phyloP scores from a whole-genome alignment of 108 stramenopile genomes.

The Cyclotella cryptica region DNA sequence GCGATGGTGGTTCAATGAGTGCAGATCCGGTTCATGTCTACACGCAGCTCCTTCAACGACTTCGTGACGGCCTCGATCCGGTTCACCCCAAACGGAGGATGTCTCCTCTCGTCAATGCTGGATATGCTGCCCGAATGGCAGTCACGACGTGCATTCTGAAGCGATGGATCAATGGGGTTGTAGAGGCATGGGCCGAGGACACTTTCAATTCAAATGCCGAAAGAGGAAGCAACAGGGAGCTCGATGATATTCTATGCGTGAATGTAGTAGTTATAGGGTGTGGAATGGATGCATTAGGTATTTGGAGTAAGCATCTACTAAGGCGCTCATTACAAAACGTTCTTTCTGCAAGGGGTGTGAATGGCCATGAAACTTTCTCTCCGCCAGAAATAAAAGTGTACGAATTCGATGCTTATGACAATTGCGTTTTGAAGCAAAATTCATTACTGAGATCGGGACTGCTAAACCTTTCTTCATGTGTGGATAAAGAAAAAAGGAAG shows the following conservation, averaged over 20 bases:
- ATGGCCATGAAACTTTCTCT: constrained; percentile 16
- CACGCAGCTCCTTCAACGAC: constrained; percentile 22
- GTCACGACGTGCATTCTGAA: constrained; percentile 52
- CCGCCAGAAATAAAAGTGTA: constrained; percentile 25
- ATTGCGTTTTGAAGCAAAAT: constrained; percentile 32
- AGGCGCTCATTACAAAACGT: background rate
- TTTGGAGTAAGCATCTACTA: constrained; percentile 64
- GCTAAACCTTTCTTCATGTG: background rate
- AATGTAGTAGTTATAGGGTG: constrained; percentile 76
- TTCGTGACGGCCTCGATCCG: constrained; percentile 7
- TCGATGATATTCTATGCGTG: background rate
- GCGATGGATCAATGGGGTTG: constrained; percentile 29
- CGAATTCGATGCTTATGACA: constrained; percentile 49
- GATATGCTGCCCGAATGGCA: constrained; percentile 76
- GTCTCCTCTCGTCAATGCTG: constrained; percentile 84
- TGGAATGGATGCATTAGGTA: constrained; percentile 77
- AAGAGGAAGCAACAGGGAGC: background rate
- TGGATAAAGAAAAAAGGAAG: background rate
- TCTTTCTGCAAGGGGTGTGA: background rate
- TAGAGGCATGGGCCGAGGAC: background rate
- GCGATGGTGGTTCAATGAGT: constrained; percentile 13
- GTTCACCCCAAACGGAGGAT: constrained; percentile 43
- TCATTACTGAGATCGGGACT: constrained; percentile 36
- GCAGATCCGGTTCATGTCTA: constrained; percentile 18
- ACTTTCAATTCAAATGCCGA: background rate